Conservation (phyloP, 1,139 yeast species). For the Lodderomyces beijingensis region DNA sequence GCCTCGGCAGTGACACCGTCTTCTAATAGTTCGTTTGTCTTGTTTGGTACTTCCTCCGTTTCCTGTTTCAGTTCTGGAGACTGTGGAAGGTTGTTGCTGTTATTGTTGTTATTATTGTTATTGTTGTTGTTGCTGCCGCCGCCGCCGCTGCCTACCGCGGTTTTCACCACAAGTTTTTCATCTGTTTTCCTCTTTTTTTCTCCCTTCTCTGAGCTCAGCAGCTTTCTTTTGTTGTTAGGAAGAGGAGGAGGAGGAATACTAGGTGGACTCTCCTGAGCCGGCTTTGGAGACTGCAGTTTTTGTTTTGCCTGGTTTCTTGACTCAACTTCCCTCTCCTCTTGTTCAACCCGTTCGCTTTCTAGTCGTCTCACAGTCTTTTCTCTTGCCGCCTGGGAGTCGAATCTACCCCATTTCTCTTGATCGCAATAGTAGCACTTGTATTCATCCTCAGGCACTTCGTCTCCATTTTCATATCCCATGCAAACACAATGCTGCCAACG, state of each 20-base stretch:
- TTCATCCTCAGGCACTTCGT: constrained; percentile 73
- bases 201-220: constrained; percentile 22
- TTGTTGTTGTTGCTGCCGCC: constrained; percentile 1
- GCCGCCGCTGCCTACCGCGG: too few relatives aligned
- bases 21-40: constrained; percentile 35
- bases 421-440: constrained; percentile 82
- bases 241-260: background rate
- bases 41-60: constrained; percentile 27
- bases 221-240: constrained; percentile 21
- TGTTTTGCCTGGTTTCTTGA: background rate
- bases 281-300: background rate
- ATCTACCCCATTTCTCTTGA: constrained; percentile 48
- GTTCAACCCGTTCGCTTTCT: constrained; percentile 13
- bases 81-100: background rate
- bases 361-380: constrained; percentile 32
- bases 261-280: constrained; percentile 3
- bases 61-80: constrained; percentile 9
- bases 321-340: constrained; percentile 5
- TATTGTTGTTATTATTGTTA: background rate
- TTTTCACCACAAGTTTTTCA: too few relatives aligned
- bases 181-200: constrained; percentile 21
- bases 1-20: constrained; percentile 44
- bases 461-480: constrained; percentile 69
- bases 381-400: constrained; percentile 39
- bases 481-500: constrained; percentile 95